Conservation (phyloP, 352 stramenopile genomes). For the Hyaloperonospora brassicae region DNA sequence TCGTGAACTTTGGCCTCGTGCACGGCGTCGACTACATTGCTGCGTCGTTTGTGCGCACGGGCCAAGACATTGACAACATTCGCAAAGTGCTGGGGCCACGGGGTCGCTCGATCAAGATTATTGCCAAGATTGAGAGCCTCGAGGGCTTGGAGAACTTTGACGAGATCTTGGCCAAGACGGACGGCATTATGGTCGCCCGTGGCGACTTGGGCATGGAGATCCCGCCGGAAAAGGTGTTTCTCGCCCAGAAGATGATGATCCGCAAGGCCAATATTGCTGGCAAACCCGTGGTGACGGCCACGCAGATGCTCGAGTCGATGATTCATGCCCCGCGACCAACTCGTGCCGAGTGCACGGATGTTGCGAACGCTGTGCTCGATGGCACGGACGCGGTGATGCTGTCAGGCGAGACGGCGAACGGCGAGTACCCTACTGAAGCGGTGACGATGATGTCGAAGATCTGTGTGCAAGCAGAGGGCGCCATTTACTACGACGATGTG, state of each 20-base stretch:
- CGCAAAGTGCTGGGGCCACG: slow-evolving; percentile 78
- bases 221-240: slow-evolving; percentile 94
- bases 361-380: slow-evolving; percentile 97
- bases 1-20: slow-evolving; percentile 92
- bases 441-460: slow-evolving; percentile 93
- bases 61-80: slow-evolving; percentile 94
- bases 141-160: slow-evolving; percentile 94
- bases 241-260: slow-evolving; percentile 99
- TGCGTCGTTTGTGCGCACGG: slow-evolving; percentile 95
- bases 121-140: slow-evolving; percentile 98
- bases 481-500: slow-evolving; percentile 85
- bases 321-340: slow-evolving; percentile 95
- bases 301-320: slow-evolving; percentile 99
- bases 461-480: slow-evolving; percentile 82
- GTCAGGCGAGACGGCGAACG: slow-evolving; percentile 96
- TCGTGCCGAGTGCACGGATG: slow-evolving; percentile 97
- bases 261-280: slow-evolving; percentile 91
- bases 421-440: slow-evolving; percentile 91
- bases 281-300: slow-evolving; percentile 97
- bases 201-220: slow-evolving; percentile 99
- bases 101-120: slow-evolving; percentile 89
- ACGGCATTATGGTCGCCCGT: slow-evolving; percentile 98
- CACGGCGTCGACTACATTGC: slow-evolving; percentile 97
- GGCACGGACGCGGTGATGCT: slow-evolving; percentile 97
- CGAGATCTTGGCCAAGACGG: slow-evolving; percentile 93